Percentiles rank a stretch among this genome's conserved stretches.
Evolutionary conservation across 306 rosid genomes (phyloP).

Genomic region (Acacia confusa): DNA sequence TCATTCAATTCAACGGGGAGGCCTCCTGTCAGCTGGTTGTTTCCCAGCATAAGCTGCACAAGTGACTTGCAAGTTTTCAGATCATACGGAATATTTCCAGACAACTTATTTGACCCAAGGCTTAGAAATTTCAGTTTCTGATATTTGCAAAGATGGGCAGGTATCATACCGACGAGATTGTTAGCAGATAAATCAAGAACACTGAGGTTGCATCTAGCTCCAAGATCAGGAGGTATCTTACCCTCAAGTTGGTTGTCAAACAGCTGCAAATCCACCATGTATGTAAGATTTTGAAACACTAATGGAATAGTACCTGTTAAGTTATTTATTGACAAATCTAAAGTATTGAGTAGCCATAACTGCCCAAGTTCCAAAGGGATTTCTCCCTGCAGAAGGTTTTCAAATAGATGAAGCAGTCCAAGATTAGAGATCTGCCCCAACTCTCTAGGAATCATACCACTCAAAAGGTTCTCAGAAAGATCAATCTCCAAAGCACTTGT

Average conservation of each 20-base stretch:
- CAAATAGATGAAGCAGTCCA: constrained; percentile 69
- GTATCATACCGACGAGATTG: constrained; percentile 64
- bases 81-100: constrained; percentile 67
- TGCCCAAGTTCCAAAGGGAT: constrained; percentile 64
- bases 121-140: constrained; percentile 59
- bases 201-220: constrained; percentile 51
- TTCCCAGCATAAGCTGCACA: constrained; percentile 72
- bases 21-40: constrained; percentile 57
- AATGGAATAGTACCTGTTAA: constrained; percentile 68
- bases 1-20: constrained; percentile 58
- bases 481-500: constrained; percentile 65
- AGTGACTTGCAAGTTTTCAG: constrained; percentile 69
- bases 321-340: constrained; percentile 66
- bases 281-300: constrained; percentile 62
- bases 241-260: constrained; percentile 76
- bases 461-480: constrained; percentile 65
- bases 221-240: constrained; percentile 65
- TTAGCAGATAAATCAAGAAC: constrained; percentile 68
- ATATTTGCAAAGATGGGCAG: constrained; percentile 57
- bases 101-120: constrained; percentile 70
- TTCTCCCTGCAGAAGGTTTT: constrained; percentile 61
- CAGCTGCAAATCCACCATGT: constrained; percentile 65
- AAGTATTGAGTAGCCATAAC: constrained; percentile 41
- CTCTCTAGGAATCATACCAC: constrained; percentile 62
- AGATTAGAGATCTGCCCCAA: constrained; percentile 59